Base-by-base conservation (phyloP, 2,329 filamentous ascomycete species). In the Botrytis deweyae region DNA sequence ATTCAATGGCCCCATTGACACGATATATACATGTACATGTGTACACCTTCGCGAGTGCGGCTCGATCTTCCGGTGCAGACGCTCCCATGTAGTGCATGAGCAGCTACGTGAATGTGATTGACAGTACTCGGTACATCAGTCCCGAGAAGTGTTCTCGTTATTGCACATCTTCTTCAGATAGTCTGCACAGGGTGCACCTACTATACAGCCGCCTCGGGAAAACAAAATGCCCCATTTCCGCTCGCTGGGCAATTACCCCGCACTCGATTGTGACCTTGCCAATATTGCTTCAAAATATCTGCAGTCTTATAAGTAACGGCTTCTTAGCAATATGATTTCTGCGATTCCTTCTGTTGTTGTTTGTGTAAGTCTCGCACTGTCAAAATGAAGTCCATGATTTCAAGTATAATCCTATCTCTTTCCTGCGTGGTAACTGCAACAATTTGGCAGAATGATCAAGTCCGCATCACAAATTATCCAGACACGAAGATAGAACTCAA, bases 401-500 rank as follows among this genome's bases (percentile, higher is more conserved):
- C n/a, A 38, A 62, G 18, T 36, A 33, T 61, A 16, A 3, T 75
- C 46, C 8, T 74, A 44, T 61, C 46, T 42, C 42, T 72, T 72
- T 63, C 72, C 22, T 63, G 59, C 64, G 33, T 75, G 10, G 72
- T 70, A 55, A 74, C 74, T 64, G 74, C 78, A n/a, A 79, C 77
- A 20, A 80, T 80, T n/a, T 72, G 76, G 25, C 77, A 80, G 66
- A 80, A 80, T 74, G 77, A 76, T 29, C 84, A 85, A 76, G 80
- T 83, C 16, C 82, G 83, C 38, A 78, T 79, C 40, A 84, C 83
- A 0, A 75, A 84, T 75, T 86, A 83, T 68, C 81, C 82, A 1
- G 79, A 85, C 74, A 86, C 85, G 16, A 78, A 79, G 44, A 79
- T 85, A 67, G 79, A 84, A 63, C 74, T 77, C 3, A 77, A 79